Evolutionary conservation across 192 early-diverging fungal genomes (phyloP), one percentile per base, ranked within the genome.

Genomic region (Gryganskiella cystojenkinii): DNA sequence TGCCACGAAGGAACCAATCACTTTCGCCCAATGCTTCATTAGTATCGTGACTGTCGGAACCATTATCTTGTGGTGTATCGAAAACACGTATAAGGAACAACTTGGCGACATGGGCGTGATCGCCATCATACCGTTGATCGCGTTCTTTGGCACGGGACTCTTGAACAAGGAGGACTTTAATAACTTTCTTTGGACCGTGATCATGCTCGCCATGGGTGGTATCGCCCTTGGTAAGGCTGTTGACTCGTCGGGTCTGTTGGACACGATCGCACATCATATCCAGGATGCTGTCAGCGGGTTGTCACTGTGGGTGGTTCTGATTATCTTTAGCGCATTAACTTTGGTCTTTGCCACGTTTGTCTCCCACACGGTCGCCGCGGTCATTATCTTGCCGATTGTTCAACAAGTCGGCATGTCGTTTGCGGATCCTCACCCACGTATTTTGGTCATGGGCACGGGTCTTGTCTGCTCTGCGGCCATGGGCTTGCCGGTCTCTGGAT

Each of bases 71-170:
- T 93, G 91, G 91, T 93, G 91, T 55, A 61, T 84, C 31, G 85
- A 89, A 78, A 72, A 66, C 9, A 67, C 47, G 14, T 66, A 92
- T 57, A 85, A 89, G 61, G 63, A 64, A 3, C 54, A 82, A 51
- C 70, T 93, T 54, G 91, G 91, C n/a, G 90, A 91, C 66, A 90
- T 90, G 80, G 91, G 91, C 44, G 71, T 89, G 17, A 85, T 92
- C 64, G 91, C 91, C 24, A 72, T 90, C 35, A 49, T 91, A 10
- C 91, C 91, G 17, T 82, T 93, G 46, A 85, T 93, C 57, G 83
- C 87, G 58, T 92, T 93, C 73, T 93, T 86, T 60, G 90, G 89
- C 34, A 82, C 83, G 15, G 86, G 89, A 4, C 67, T 93, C 15
- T 78, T 93, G 40, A 83, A 65, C 46, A 93, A 93, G 65, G 90